Evolutionary conservation across 208 protist species (phyloP), one percentile per base, ranked within the genome.

Genomic region (Acanthamoeba triangularis): DNA sequence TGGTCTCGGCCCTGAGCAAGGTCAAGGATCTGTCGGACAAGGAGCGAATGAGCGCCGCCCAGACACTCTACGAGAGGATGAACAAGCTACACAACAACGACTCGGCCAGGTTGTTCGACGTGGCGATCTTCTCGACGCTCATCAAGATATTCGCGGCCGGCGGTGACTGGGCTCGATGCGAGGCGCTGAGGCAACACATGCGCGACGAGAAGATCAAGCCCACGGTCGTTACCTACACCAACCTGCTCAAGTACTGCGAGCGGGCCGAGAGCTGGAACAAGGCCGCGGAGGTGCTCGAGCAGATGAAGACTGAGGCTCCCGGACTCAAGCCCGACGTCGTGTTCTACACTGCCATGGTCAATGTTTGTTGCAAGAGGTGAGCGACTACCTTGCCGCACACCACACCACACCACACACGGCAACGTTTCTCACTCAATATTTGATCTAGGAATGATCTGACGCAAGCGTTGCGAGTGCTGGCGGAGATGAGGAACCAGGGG

Each of bases 161-260:
- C 10, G 78, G 78, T 8, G 78, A 85, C 41, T 85, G 78, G 78
- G 47, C 16, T 33, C 23, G 28, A 35, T 85, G 78, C 47, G 78
- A 85, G 78, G 78, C 35, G 16, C 35, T 85, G 16, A 28, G 59
- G 20, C 41, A 28, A 14, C 78, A 85, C 28, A 85, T 85, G 78
- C 78, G 78, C 78, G 18, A 13, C 35, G 44, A 85, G 78, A 14
- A 33, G 25, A 59, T 85, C 23, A 85, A 85, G 47, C 78, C 78
- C 78, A 85, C 37, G 44, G 47, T 85, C 20, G 78, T 85, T 8
- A 85, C 78, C 78, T 85, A 59, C 78, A 85, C 78, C 28, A 85
- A 85, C 78, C n/a, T 85, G 25, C 78, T 85, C 78, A 85, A 85
- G 47, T 85, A 85, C 78, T 85, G 78, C 44, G 78, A 85, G n/a